Evolutionary conservation across 176 grass and related monocot genomes (phyloP).

Genomic region (barley (Hordeum vulgare)): MorexV3_pseudomolecules_assembly NC_058523.1:176736615-176737114

Average conservation of each 20-base stretch:
- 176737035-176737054: conserved; percentile 10
- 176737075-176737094: no score
- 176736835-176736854: not conserved
- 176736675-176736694: conserved; percentile 85
- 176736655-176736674: conserved; percentile 82
- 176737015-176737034: not conserved
- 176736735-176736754: not conserved
- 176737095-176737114: no score
- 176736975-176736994: not conserved
- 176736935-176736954: not conserved
- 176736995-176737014: not conserved
- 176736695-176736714: conserved; percentile 55
- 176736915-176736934: not conserved
- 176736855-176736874: not conserved
- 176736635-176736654: conserved; percentile 88
- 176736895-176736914: not conserved
- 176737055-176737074: not conserved
- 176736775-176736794: not conserved
- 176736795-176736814: not conserved
- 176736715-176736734: conserved; percentile 12
- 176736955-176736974: not conserved
- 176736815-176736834: not conserved
- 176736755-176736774: conserved; percentile 3
- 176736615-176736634: conserved; percentile 98
- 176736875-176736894: not conserved